phyloP scores from a whole-genome alignment of 1,284 basidiomycete genomes.

The Leccinum solheimii region DNA sequence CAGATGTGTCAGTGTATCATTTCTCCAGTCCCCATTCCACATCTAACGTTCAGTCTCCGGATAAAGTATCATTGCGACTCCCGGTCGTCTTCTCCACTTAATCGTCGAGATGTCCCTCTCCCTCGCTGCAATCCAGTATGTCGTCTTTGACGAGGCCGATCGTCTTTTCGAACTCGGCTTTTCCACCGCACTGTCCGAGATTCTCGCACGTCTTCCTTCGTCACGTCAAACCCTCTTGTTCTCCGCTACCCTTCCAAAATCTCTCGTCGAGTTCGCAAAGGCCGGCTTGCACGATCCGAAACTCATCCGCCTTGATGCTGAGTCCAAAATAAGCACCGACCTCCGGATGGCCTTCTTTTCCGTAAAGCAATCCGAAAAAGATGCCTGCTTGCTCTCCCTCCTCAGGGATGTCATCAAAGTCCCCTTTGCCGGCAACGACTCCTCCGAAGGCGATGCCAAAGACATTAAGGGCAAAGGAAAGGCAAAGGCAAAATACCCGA shows the following conservation, averaged over 20 bases:
- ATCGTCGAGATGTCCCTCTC: constrained; percentile 97
- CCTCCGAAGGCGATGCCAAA: constrained; percentile 35
- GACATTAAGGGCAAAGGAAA: constrained; percentile 53
- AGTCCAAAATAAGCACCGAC: constrained; percentile 94
- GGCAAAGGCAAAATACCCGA: constrained; percentile 43
- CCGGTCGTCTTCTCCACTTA: constrained; percentile 94
- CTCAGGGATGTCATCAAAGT: constrained; percentile 88
- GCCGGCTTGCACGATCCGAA: constrained; percentile 94
- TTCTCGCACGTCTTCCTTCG: constrained; percentile 83
- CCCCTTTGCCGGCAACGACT: constrained; percentile 50
- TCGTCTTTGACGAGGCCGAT: constrained; percentile 98
- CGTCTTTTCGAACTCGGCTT: constrained; percentile 99
- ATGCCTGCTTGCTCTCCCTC: constrained; percentile 85
- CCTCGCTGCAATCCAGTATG: constrained; percentile 83
- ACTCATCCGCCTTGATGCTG: constrained; percentile 91
- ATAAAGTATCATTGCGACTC: constrained; percentile 90
- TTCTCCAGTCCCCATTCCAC: constrained; percentile 7
- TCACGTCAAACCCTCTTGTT: constrained; percentile 92
- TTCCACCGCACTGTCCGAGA: constrained; percentile 88
- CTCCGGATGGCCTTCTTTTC: constrained; percentile 94
- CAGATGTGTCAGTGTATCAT: constrained; percentile 77
- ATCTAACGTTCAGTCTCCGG: constrained; percentile 12
- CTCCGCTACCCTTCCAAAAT: constrained; percentile 95
- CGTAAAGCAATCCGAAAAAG: constrained; percentile 92
- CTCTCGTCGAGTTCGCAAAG: constrained; percentile 96